Evolutionary conservation across 208 protist genomes (phyloP).

Genomic region (Strigomonas galati): DNA sequence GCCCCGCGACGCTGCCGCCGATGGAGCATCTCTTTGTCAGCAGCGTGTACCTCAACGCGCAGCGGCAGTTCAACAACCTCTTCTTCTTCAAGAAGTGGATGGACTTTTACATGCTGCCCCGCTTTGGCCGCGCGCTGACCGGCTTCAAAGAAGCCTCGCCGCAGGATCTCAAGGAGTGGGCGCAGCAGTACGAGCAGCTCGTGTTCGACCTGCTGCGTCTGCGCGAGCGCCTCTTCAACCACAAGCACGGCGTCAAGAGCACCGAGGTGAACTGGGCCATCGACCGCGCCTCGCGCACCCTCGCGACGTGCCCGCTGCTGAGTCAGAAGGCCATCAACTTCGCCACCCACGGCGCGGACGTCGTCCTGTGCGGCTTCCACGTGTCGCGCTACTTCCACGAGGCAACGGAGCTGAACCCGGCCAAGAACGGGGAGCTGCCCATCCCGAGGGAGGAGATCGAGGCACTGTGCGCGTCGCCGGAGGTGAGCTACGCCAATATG

Average conservation of each 20-base stretch:
- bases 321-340: constrained; percentile 91
- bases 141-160: constrained; percentile 83
- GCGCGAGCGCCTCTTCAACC: constrained; percentile 82
- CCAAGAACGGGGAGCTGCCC: constrained; percentile 64
- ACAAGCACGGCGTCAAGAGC: constrained; percentile 73
- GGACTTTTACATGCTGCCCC: constrained; percentile 70
- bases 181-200: constrained; percentile 85
- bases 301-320: constrained; percentile 78
- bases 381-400: constrained; percentile 89
- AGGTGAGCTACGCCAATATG: constrained; percentile 72
- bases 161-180: constrained; percentile 84
- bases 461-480: constrained; percentile 57
- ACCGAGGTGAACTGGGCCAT: constrained; percentile 59
- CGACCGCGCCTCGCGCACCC: constrained; percentile 66
- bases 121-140: constrained; percentile 64
- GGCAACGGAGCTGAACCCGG: constrained; percentile 86
- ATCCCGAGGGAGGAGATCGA: constrained; percentile 60
- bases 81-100: constrained; percentile 80
- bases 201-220: constrained; percentile 77
- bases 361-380: constrained; percentile 76
- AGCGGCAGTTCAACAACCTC: constrained; percentile 83
- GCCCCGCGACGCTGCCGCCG: constrained; percentile 64
- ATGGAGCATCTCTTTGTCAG: constrained; percentile 79
- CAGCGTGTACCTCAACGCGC: constrained; percentile 70
- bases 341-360: constrained; percentile 74